Evolutionary conservation across 371 early-diverging fungal species (phyloP), one percentile per base, ranked within the genome.

Genomic region (Actinomucor elegans): DNA sequence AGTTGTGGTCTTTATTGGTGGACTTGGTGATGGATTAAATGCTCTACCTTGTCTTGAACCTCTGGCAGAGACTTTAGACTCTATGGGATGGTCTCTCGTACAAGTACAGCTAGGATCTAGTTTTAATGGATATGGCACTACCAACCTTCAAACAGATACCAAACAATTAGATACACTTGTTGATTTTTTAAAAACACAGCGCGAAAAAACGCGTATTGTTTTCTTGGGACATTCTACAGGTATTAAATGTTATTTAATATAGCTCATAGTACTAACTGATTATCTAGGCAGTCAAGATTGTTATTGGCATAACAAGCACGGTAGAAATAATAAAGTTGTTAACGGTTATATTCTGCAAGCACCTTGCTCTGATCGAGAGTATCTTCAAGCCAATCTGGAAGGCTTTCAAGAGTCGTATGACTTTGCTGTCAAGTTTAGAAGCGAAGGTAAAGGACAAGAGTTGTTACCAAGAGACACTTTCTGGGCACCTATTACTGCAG

Each of bases 161-260:
- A 44, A 56, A 6, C 72, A 80, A 32, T 51, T 82, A 8, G 80
- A 82, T 55, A 37, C 55, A 8, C 48, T 82, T 24, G 60, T 82
- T 14, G 18, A 48, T 8, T 67, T 61, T 52, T 31, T 82, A 18
- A 52, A 56, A 10, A 55, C 59, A 4, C 45, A 68, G 31, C 49
- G 71, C 2, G 49, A 64, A 10, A 82, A 80, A 48, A 45, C 57
- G 10, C 60, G 58, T 0, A 66, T 82, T 21, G 69, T 82, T 8
- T 55, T 80, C 29, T 37, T 82, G 17, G 83, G 83, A 21, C 83
- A 82, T 48, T 80, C 80, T 15, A 82, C 83, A 21, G 75, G 73
- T 54, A 35, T n/a, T n/a, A n/a, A n/a, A n/a, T n/a, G 26, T 26
- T 6, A 10, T n/a, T 26, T 35, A 9, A 15, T 41, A 6, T 21